Conservation (phyloP, 148 eudicot species). For the Vaccinium vitisidaea region DNA sequence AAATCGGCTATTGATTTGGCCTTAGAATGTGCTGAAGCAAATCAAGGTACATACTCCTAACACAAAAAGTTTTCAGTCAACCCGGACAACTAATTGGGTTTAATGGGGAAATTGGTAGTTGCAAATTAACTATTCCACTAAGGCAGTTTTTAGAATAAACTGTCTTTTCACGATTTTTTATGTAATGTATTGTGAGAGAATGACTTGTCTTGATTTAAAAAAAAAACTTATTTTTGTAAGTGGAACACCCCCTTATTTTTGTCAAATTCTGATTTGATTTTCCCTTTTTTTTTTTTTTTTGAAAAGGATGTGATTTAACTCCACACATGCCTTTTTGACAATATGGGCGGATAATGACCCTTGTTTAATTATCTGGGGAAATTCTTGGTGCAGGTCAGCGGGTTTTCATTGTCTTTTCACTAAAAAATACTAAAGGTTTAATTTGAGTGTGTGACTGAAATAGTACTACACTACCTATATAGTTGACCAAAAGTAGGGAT, state of each 20-base stretch:
- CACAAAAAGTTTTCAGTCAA: not conserved
- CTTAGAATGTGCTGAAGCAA: constrained; percentile 84
- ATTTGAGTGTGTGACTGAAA: not conserved
- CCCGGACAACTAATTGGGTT: not conserved
- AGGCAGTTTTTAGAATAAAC: too few species aligned
- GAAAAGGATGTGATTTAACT: too few species aligned
- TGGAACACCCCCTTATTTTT: too few species aligned
- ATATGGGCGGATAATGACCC: not conserved
- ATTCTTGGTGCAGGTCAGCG: not conserved
- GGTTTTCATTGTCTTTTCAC: not conserved
- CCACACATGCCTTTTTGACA: too few species aligned
- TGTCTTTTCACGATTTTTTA: too few species aligned
- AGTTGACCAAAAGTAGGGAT: not conserved
- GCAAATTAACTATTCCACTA: too few species aligned
- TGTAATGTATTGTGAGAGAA: too few species aligned
- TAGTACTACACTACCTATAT: not conserved
- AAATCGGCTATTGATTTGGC: constrained; percentile 96
- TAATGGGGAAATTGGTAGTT: too few species aligned
- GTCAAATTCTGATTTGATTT: too few species aligned
- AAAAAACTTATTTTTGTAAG: too few species aligned
- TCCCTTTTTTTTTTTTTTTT: too few species aligned
- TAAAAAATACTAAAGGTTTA: not conserved
- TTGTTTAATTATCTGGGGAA: not conserved
- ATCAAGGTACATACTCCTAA: constrained; percentile 51
- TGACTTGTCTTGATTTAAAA: too few species aligned